Evolutionary conservation across 352 stramenopile species (phyloP).

Genomic region (Aphanomyces cochlioides): DNA sequence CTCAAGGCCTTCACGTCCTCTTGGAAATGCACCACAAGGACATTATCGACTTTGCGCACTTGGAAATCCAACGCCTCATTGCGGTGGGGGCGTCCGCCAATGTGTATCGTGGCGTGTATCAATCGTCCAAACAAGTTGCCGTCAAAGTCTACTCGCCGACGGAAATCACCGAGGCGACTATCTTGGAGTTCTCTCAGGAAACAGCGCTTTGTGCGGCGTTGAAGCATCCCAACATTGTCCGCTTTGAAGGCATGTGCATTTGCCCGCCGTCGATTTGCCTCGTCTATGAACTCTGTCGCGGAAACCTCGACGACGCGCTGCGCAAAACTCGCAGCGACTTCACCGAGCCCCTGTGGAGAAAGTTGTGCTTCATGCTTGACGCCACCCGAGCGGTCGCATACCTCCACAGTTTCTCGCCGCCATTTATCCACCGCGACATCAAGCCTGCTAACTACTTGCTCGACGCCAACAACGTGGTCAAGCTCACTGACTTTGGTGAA

Average conservation of each 20-base stretch:
- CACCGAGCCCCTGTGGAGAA: conserved; percentile 48
- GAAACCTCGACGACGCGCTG: conserved; percentile 45
- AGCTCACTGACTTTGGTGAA: conserved; percentile 79
- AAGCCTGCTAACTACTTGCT: conserved; percentile 81
- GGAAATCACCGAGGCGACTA: conserved; percentile 49
- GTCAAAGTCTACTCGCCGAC: conserved; percentile 62
- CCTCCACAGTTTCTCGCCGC: conserved; percentile 66
- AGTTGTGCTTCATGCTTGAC: conserved; percentile 67
- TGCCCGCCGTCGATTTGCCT: conserved; percentile 67
- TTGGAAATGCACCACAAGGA: conserved; percentile 68
- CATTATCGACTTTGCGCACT: conserved; percentile 71
- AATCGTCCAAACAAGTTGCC: conserved; percentile 41
- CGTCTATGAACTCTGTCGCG: conserved; percentile 70
- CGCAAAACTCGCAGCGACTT: conserved; percentile 9
- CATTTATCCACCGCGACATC: conserved; percentile 70
- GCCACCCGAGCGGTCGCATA: conserved; percentile 57
- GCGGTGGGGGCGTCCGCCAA: conserved; percentile 43
- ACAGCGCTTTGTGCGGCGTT: conserved; percentile 44
- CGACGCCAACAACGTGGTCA: conserved; percentile 49
- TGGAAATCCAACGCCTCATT: conserved; percentile 57
- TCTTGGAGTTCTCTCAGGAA: conserved; percentile 57
- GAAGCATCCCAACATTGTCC: conserved; percentile 52
- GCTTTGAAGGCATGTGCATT: conserved; percentile 54
- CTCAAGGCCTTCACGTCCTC: conserved; percentile 55
- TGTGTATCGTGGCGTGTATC: conserved; percentile 46